Conservation (phyloP, 2,329 filamentous ascomycete genomes). For the Botrytis cinerea region DNA sequence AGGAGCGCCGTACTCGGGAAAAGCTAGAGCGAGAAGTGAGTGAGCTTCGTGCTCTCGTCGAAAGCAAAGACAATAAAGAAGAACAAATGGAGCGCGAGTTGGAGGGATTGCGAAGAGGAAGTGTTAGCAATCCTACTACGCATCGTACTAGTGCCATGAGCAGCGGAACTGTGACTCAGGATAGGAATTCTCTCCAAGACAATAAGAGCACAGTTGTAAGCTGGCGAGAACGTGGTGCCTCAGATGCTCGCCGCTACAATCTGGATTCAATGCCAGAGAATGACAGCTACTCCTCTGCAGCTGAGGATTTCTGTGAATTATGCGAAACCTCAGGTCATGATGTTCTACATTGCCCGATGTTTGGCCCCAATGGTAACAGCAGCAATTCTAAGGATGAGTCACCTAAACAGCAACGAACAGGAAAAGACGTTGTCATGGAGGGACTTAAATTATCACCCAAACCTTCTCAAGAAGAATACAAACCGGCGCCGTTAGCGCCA, state of each 20-base stretch:
- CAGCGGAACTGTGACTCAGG: constrained; percentile 43
- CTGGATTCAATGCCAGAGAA: constrained; percentile 72
- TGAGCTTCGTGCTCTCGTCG: constrained; percentile 72
- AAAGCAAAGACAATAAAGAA: constrained; percentile 72
- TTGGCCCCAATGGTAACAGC: constrained; percentile 43
- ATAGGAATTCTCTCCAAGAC: constrained; percentile 63
- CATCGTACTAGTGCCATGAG: constrained; percentile 58
- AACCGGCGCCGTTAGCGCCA: constrained; percentile 58
- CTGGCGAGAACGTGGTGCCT: constrained; percentile 50
- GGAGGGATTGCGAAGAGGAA: constrained; percentile 60
- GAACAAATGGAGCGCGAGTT: constrained; percentile 85
- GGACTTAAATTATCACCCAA: constrained; percentile 46
- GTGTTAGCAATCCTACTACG: constrained; percentile 40
- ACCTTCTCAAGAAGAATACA: constrained; percentile 47
- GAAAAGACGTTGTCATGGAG: constrained; percentile 46
- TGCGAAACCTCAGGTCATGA: constrained; percentile 92
- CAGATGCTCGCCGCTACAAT: constrained; percentile 49
- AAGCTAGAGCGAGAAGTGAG: constrained; percentile 78
- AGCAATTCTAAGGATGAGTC: constrained; percentile 23
- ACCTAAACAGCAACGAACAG: constrained; percentile 36
- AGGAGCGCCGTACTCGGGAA: constrained; percentile 62
- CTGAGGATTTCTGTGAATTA: constrained; percentile 79
- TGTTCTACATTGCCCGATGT: constrained; percentile 92
- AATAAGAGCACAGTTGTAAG: constrained; percentile 66
- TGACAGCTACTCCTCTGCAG: constrained; percentile 67